Conservation (phyloP, 2,329 filamentous ascomycete species). For the Phaeoacremonium minimum region DNA sequence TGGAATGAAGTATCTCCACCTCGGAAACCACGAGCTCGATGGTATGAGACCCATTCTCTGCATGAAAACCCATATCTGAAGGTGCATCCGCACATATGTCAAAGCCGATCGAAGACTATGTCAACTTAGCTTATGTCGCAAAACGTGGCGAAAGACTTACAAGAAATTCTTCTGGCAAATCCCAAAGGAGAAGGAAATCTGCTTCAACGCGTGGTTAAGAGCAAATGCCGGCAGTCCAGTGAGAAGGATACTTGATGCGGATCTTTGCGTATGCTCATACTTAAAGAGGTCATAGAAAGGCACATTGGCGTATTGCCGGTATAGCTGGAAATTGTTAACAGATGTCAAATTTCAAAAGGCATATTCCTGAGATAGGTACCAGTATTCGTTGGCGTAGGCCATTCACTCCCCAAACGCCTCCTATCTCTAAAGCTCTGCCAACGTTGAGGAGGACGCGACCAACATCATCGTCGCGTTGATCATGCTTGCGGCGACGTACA, state of each 20-base stretch:
- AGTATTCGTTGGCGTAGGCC: slow-evolving; percentile 51
- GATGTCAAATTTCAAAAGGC: too few species aligned
- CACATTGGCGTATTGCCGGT: slow-evolving; percentile 42
- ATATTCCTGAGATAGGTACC: slow-evolving; percentile 23
- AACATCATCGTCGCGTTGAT: slow-evolving; percentile 40
- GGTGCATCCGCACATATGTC: slow-evolving; percentile 38
- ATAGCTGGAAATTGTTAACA: slow-evolving; percentile 33
- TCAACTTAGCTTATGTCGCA: background rate
- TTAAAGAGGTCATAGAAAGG: slow-evolving; percentile 41
- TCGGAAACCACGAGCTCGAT: slow-evolving; percentile 35
- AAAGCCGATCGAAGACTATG: slow-evolving; percentile 4
- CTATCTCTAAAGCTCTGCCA: slow-evolving; percentile 31
- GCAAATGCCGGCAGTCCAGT: slow-evolving; percentile 35
- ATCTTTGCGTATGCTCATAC: slow-evolving; percentile 25
- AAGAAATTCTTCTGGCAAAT: slow-evolving; percentile 13
- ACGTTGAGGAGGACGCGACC: slow-evolving; percentile 32
- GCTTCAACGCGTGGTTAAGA: slow-evolving; percentile 24
- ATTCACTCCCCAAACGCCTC: slow-evolving; percentile 46
- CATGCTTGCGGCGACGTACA: slow-evolving; percentile 30
- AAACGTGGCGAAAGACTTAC: slow-evolving; percentile 14
- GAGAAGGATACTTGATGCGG: slow-evolving; percentile 25
- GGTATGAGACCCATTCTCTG: slow-evolving; percentile 46
- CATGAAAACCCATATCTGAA: slow-evolving; percentile 48
- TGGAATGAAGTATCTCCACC: slow-evolving; percentile 46
- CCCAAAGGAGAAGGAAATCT: slow-evolving; percentile 14